Evolutionary conservation across 2,329 filamentous ascomycete genomes (phyloP).

Genomic region (Aureobasidium musti): DNA sequence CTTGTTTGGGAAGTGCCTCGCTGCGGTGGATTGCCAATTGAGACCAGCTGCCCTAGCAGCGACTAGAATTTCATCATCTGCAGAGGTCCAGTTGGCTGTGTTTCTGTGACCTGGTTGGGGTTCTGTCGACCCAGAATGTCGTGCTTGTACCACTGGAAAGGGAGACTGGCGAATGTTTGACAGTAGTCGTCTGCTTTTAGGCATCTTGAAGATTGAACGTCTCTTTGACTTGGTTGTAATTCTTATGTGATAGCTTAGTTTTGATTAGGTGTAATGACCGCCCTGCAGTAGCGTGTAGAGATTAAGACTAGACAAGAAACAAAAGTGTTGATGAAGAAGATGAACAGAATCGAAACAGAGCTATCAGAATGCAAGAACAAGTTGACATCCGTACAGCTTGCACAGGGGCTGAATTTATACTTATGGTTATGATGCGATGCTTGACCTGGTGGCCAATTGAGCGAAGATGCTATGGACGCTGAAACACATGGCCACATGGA

Average conservation of each 20-base stretch:
- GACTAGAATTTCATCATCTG: conserved; percentile 74
- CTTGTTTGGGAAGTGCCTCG: conserved; percentile 74
- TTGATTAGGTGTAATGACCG: neutral
- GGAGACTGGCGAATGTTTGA: conserved; percentile 32
- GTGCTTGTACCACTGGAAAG: conserved; percentile 39
- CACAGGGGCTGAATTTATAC: conserved; percentile 9
- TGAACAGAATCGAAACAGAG: neutral
- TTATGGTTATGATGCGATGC: conserved; percentile 24
- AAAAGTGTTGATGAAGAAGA: conserved; percentile 28
- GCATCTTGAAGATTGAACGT: conserved; percentile 41
- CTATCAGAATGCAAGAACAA: neutral
- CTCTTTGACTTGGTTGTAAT: conserved; percentile 5
- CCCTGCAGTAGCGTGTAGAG: conserved; percentile 13
- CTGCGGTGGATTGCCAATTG: conserved; percentile 82
- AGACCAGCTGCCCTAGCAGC: conserved; percentile 70
- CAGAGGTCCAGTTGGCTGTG: conserved; percentile 63
- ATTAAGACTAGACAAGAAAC: conserved; percentile 33
- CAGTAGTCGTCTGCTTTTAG: conserved; percentile 46
- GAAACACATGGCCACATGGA: conserved; percentile 11
- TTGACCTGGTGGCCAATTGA: conserved; percentile 18
- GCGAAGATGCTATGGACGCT: conserved; percentile 22
- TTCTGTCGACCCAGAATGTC: conserved; percentile 38
- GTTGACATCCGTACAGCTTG: neutral
- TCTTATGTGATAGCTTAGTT: neutral
- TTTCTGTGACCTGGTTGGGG: conserved; percentile 39